Base-by-base conservation (phyloP, 2,329 filamentous ascomycete species). In the Ophiocordyceps camponoti-saundersi region DNA sequence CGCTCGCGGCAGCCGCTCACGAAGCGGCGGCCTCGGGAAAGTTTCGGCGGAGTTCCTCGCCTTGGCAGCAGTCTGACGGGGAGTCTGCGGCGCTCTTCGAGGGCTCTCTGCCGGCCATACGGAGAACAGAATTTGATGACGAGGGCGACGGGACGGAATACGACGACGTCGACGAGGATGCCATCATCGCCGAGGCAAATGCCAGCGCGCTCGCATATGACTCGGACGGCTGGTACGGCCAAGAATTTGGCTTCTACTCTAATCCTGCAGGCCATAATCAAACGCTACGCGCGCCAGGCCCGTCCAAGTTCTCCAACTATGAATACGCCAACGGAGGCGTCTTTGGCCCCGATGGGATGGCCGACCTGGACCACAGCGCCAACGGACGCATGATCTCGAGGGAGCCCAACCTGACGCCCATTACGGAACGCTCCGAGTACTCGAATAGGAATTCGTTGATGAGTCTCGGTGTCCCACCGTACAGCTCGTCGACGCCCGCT, bases 231-330 rank as follows among this genome's bases (percentile, higher is more conserved):
- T 93, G 92, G 68, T 98, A 98, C 58, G 92, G 92, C 0, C 82
- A 88, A 54, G 92, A 98, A 60, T 98, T 98, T 58, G 89, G 88
- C 1, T 98, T 98, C 61, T 98, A 95, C 61, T 87, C 89, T 1
- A 69, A 71, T 1, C 74, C 77, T 0, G 53, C 65, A 6, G 59
- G 59, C 16, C 60, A 65, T 12, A 64, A 62, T 39, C 60, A 70
- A 44, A 70, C 69, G 20, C 67, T 65, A 29, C 65, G 66, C 47
- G 67, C 67, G 39, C 64, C 69, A 7, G 66, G 49, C 20, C 43
- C 49, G 6, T 53, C 57, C 1, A 47, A 51, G 6, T 44, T 57
- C 36, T 65, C 65, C 36, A 59, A 67, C 8, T 72, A 71, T 39
- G 67, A 83, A 47, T 85, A 82, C 54, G 74, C 79, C 15, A 84